Base-by-base conservation (phyloP, 805 yeast genomes). In the Wickerhamomyces hampshirensis region DNA sequence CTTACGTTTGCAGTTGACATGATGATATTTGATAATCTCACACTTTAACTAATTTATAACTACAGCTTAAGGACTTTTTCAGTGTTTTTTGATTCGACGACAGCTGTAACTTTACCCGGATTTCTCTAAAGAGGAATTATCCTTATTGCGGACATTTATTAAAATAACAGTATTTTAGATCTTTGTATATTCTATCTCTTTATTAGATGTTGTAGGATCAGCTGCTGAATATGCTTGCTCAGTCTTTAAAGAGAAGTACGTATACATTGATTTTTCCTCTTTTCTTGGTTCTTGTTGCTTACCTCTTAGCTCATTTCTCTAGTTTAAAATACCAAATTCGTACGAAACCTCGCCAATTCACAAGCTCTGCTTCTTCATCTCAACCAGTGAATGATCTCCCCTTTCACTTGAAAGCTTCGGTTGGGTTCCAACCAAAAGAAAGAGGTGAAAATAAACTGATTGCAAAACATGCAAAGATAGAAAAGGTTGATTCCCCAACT, bases 391-490 rank as follows among this genome's bases (percentile, higher is more conserved):
- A 46, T 36, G 48, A 43, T 37, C 44, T 46, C 18, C 52, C 49
- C 24, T 54, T 66, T 33, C 63, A 67, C 23, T 80, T 74, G 53
- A 65, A 74, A 23, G 64, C 79, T 11, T 75, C 86, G 0, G 84
- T 83, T 13, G 84, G 88, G 1, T 84, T 68, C 54, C 83, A 78
- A 52, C 85, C 93, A 4, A 84, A 84, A 53, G 80, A 77, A 49
- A 62, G 93, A 37, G 77, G 71, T 33, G 70, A 73, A 39, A 66
- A 71, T 57, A 42, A 66, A 42, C 59, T 77, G 44, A 45, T 56
- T 48, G 56, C 34, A 16, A 48, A 41, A n/a, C 49, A 44, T 29
- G 35, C 44, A 18, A 50, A 59, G 28, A 43, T 58, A 51, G 51
- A 50, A 18, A 50, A 54, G 12, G 38, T 63, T 7, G 64, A 66